Base-by-base conservation (phyloP, 192 early-diverging fungal species). In the Funneliformis geosporum region DNA sequence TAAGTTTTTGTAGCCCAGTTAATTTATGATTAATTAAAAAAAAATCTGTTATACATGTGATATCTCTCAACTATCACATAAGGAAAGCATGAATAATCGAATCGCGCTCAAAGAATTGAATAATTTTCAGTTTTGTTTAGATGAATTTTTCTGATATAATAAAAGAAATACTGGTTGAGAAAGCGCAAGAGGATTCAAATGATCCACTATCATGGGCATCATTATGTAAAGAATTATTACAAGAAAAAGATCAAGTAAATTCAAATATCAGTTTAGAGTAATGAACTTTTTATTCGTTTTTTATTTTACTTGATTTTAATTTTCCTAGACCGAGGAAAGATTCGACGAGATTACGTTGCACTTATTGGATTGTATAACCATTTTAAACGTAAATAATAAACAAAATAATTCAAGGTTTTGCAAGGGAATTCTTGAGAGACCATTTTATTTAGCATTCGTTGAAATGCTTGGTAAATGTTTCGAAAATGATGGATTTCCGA, bases 401-500 rank as follows among this genome's bases (percentile, higher is more conserved):
- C 44, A 3, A 55, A 27, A 28, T 3, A 60, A 76, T 43, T 78
- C 76, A 23, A 40, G 65, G 8, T 78, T 78, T 38, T 12, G 28
- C 8, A 78, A 78, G 18, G 76, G 76, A 47, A 46, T 65, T 28
- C 65, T 78, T 55, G 64, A 78, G 68, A 40, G 76, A 40, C 76
- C 76, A n/a, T 78, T 68, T 47, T 67, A 78, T 38, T 43, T 78
- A n/a, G 76, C 76, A 27, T 68, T 78, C 8, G 10, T 60, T 4
- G 76, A 78, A 78, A 68, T 69, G 65, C 62, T 78, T 61, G 10
- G 25, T 8, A 66, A 25, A 21, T 78, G 64, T 55, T 44, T 78
- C 59, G 65, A 47, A 50, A 78, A 78, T 40, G 76, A 65, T 9
- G 16, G 39, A 55, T 78, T 78, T 33, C 76, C 76, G 9, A 11